These are phyloP conservation scores for Hirschfeldia incana DNA, from an alignment of 345 rosid species.

Conservation along the genomic window DNA sequence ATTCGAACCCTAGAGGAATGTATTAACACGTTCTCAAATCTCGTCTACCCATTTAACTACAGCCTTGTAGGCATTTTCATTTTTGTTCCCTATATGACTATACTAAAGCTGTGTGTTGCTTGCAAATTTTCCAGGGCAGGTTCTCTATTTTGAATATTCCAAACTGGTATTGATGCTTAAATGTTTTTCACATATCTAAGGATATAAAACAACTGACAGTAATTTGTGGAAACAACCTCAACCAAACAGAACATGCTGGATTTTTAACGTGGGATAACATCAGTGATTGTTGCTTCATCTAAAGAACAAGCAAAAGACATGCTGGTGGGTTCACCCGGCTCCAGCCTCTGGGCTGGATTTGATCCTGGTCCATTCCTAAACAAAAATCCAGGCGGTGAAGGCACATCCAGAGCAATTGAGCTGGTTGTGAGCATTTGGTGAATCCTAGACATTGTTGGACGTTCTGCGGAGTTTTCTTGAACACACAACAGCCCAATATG, in stretches of 20 bases:
- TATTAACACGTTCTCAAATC: neutral
- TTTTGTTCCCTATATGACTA: neutral
- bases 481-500: neutral
- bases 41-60: neutral
- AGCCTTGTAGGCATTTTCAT: neutral
- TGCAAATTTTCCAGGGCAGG: neutral
- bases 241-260: constrained; percentile 1
- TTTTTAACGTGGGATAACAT: constrained; percentile 22
- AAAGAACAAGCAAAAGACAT: constrained; percentile 16
- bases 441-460: constrained; percentile 6
- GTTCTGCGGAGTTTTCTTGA: neutral
- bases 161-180: neutral
- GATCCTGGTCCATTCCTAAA: neutral
- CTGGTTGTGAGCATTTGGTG: constrained; percentile 31
- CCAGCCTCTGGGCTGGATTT: neutral
- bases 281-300: constrained; percentile 31
- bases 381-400: constrained; percentile 29
- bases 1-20: neutral
- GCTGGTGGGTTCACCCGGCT: constrained; percentile 11
- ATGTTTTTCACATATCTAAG: neutral
- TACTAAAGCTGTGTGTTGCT: neutral
- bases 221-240: neutral
- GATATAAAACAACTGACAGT: neutral
- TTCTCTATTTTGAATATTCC: neutral
- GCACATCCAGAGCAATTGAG: constrained; percentile 22